Base-by-base conservation (phyloP, 208 protist genomes). In the Leishmania turanica region DNA sequence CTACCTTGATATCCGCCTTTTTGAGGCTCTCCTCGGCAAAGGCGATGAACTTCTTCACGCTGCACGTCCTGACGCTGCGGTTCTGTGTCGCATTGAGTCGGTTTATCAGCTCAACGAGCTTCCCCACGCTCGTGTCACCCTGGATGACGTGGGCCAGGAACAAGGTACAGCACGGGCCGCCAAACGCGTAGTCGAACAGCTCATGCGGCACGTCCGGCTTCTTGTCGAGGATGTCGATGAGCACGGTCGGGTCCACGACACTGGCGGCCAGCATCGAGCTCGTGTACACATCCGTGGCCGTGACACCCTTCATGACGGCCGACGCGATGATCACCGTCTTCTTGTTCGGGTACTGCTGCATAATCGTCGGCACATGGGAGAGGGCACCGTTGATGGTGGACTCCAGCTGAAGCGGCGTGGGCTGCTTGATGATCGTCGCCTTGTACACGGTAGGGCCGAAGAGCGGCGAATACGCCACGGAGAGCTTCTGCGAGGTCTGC, bases 121-220 rank as follows among this genome's bases (percentile, higher is more conserved):
- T 60, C 27, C 42, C 81, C 24, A 88, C 78, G 51, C 87, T 87
- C 13, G 68, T 0, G 66, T 90, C 85, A 21, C 83, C 88, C 77
- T 88, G 84, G 45, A 80, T 88, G 56, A 95, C 42, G 21, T 90
- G 83, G n/a, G 85, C 83, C 1, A 91, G 81, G 62, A 90, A 84
- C 34, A 91, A 78, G 4, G 91, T 95, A 78, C 86, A 85, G 84
- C 91, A 95, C 13, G 91, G 86, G 27, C 89, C 89, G 2, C 91
- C 89, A 15, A 95, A 81, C n/a, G 91, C 89, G 75, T 90, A 92
- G 66, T 92, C 86, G 37, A 95, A 88, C 15, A 95, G 86, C 65
- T 88, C 88, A 69, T 89, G 80, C 47, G 90, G 88, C 15, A 82
- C 81, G 70, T 83, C 84, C 17, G 75, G 68, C 75, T 89, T 88